Evolutionary conservation across 768 basidiomycete genomes (phyloP).

Genomic region (Hygrocybe punicea): DNA sequence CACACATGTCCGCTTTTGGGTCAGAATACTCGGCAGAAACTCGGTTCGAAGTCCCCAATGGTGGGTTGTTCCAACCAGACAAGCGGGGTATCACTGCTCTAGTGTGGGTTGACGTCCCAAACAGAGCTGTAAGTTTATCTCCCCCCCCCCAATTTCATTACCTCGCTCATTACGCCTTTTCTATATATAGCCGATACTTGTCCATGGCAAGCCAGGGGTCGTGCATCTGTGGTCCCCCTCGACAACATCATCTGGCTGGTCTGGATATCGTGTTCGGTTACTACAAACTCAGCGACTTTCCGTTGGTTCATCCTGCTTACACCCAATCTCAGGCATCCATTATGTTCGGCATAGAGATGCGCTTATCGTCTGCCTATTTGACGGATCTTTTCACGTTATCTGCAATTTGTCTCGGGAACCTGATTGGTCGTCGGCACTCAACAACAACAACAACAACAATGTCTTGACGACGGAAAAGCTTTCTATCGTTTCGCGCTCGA

Average conservation of each 20-base stretch:
- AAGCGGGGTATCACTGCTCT: constrained; percentile 49
- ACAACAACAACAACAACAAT: constrained; percentile 8
- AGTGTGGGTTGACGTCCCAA: constrained; percentile 48
- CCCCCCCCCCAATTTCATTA: not conserved
- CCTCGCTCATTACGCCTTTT: not conserved
- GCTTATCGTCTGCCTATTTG: constrained; percentile 57
- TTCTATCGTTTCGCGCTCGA: constrained; percentile 47
- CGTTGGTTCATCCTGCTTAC: constrained; percentile 56
- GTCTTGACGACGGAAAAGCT: constrained; percentile 40
- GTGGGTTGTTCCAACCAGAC: constrained; percentile 36
- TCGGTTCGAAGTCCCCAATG: constrained; percentile 27
- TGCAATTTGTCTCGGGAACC: constrained; percentile 50
- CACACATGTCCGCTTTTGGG: constrained; percentile 24
- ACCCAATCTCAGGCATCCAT: constrained; percentile 56
- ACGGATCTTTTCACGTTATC: constrained; percentile 68
- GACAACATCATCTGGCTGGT: constrained; percentile 39
- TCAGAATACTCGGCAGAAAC: constrained; percentile 36
- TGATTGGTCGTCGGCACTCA: constrained; percentile 28
- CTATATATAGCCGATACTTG: constrained; percentile 64
- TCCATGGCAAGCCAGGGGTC: constrained; percentile 56
- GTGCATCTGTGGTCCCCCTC: constrained; percentile 54
- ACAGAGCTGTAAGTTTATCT: constrained; percentile 34
- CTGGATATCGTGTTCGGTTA: constrained; percentile 44
- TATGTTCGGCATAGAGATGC: constrained; percentile 51
- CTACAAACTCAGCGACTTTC: constrained; percentile 51